These are phyloP conservation scores for Setaria italica DNA, from an alignment of 202 grass and related monocot genomes.

Conservation along the genomic window DNA sequence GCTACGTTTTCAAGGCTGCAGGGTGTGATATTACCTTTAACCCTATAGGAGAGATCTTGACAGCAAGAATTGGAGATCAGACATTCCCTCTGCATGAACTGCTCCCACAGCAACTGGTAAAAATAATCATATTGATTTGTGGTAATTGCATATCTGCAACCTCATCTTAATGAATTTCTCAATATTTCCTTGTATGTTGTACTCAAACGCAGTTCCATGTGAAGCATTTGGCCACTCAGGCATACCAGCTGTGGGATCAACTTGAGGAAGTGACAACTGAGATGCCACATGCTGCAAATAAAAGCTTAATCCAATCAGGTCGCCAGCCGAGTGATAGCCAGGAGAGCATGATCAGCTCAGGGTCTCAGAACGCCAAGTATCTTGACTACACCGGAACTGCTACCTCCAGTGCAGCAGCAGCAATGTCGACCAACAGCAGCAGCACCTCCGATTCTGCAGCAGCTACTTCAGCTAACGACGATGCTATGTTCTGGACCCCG, in stretches of 20 bases:
- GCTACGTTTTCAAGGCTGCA: conserved; percentile 46
- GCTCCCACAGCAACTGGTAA: conserved; percentile 46
- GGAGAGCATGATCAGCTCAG: conserved; percentile 56
- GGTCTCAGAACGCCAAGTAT: conserved; percentile 35
- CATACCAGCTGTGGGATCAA: conserved; percentile 51
- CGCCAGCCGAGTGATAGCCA: conserved; percentile 27
- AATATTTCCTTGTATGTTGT: neutral
- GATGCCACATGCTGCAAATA: neutral
- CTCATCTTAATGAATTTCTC: neutral
- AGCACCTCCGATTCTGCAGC: conserved; percentile 18
- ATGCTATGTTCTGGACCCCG: conserved; percentile 38
- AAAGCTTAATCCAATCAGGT: neutral
- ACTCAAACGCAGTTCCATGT: conserved; percentile 40
- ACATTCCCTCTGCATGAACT: conserved; percentile 35
- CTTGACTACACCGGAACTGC: conserved; percentile 36
- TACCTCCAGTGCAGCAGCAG: conserved; percentile 35
- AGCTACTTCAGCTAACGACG: conserved; percentile 12
- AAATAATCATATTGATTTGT: neutral
- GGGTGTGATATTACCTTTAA: conserved; percentile 49
- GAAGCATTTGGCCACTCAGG: conserved; percentile 29
- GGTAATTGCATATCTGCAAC: neutral
- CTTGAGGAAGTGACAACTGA: conserved; percentile 46
- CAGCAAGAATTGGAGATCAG: conserved; percentile 27
- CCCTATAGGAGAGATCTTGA: conserved; percentile 48
- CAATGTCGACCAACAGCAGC: conserved; percentile 24